Percentiles rank a stretch among this genome's conserved stretches.
These are phyloP conservation scores for Wilcoxina mikolae DNA, from an alignment of 495 filamentous ascomycete species.

Conservation along the genomic window DNA sequence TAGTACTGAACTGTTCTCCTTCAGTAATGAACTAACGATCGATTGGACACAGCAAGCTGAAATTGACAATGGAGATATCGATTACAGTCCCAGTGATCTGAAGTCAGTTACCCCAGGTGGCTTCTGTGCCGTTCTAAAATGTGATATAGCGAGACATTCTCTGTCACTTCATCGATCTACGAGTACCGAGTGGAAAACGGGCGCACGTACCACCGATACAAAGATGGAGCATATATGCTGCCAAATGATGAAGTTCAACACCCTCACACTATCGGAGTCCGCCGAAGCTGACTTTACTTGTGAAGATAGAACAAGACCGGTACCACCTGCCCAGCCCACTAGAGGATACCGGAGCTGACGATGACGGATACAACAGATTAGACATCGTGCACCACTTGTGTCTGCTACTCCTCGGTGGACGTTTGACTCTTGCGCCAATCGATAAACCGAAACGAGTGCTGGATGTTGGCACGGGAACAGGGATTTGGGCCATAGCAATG, in stretches of 20 bases:
- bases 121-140: neutral
- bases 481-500: constrained; percentile 47
- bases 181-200: constrained; percentile 5
- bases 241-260: constrained; percentile 20
- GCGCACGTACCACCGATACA: constrained; percentile 18
- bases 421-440: constrained; percentile 43
- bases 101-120: neutral
- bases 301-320: constrained; percentile 19
- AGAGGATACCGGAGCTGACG: constrained; percentile 1
- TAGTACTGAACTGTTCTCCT: neutral
- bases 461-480: constrained; percentile 53
- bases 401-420: constrained; percentile 35
- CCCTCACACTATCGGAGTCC: neutral
- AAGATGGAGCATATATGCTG: constrained; percentile 18
- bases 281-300: neutral
- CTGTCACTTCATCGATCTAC: constrained; percentile 2
- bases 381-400: constrained; percentile 52
- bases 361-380: constrained; percentile 31
- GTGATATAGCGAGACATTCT: neutral
- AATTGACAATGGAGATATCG: neutral
- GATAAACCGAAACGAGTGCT: constrained; percentile 35
- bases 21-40: neutral
- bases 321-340: neutral
- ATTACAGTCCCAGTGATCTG: neutral
- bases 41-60: neutral